phyloP scores from a whole-genome alignment of 306 rosid genomes.

The Prunus kanzakura region DNA sequence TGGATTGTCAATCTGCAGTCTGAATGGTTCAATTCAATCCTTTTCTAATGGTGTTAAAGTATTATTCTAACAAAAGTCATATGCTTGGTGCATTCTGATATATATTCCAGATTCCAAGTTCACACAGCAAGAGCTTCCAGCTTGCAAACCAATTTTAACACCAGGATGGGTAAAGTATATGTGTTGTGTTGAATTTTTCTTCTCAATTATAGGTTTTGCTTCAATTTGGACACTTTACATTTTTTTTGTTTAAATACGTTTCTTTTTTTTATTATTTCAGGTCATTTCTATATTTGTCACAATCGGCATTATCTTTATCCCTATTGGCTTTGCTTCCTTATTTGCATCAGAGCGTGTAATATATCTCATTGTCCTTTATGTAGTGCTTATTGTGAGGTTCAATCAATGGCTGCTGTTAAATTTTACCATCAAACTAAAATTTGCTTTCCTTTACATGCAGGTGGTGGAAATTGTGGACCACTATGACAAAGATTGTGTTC shows the following conservation, averaged over 20 bases:
- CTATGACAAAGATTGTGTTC: constrained; percentile 63
- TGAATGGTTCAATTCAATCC: not conserved
- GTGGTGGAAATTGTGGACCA: constrained; percentile 57
- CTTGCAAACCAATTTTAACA: constrained; percentile 89
- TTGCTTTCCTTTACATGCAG: constrained; percentile 35
- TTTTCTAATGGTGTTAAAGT: not conserved
- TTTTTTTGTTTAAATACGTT: not conserved
- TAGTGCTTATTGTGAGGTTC: not conserved
- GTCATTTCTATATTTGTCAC: constrained; percentile 55
- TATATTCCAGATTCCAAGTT: constrained; percentile 67
- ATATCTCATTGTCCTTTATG: not conserved
- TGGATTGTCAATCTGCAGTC: not conserved
- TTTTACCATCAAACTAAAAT: constrained; percentile 2
- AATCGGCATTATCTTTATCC: constrained; percentile 63
- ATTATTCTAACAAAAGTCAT: not conserved
- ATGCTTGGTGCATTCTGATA: constrained; percentile 10
- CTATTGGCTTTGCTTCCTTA: constrained; percentile 69
- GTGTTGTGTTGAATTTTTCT: constrained; percentile 1
- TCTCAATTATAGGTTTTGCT: not conserved
- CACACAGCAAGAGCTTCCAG: constrained; percentile 91
- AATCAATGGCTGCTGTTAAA: not conserved
- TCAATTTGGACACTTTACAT: not conserved
- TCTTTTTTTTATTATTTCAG: constrained; percentile 31
- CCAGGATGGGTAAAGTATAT: constrained; percentile 69
- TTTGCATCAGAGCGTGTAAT: constrained; percentile 69